A percentile compares a stretch with the other conserved stretches of the same genome.
phyloP scores from a whole-genome alignment of 23 red algal genomes.

The Gracilaria gracilis region DNA sequence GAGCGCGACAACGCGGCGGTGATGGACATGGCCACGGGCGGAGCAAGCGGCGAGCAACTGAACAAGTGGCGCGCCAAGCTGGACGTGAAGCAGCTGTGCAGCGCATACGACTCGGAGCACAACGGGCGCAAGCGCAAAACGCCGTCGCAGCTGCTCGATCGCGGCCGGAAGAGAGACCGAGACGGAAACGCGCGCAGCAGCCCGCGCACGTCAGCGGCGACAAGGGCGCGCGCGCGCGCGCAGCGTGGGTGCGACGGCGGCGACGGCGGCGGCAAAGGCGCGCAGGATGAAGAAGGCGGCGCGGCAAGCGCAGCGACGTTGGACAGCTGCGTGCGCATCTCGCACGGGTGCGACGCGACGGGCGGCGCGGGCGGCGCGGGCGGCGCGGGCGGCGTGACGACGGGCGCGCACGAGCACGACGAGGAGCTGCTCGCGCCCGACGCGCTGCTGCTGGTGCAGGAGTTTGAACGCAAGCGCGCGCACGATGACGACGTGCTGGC shows the following conservation, averaged over 20 bases:
- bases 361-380: neutral
- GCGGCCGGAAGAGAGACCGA: neutral
- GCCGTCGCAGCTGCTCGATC: neutral
- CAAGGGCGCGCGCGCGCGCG: neutral
- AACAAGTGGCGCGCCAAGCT: neutral
- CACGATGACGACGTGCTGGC: neutral
- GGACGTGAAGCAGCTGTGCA: neutral
- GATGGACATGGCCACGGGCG: neutral
- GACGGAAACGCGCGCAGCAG: neutral
- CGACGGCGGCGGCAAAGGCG: no score
- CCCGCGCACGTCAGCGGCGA: neutral
- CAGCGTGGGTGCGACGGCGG: no score
- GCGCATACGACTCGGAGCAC: neutral
- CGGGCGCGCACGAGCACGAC: neutral
- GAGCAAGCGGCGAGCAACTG: neutral
- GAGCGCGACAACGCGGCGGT: neutral
- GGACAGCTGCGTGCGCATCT: neutral
- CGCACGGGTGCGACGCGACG: neutral
- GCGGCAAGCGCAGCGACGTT: neutral
- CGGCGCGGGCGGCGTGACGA: no score
- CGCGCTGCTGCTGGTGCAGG: slow-evolving; percentile 6
- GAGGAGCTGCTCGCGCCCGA: slow-evolving; percentile 2
- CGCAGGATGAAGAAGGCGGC: neutral
- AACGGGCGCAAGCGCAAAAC: neutral
- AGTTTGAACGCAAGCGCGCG: neutral